A percentile compares a stretch with the other conserved stretches of the same genome.
These are phyloP conservation scores for Solanum paucissectum DNA, from an alignment of 257 asterid species.

Conservation along the genomic window DNA sequence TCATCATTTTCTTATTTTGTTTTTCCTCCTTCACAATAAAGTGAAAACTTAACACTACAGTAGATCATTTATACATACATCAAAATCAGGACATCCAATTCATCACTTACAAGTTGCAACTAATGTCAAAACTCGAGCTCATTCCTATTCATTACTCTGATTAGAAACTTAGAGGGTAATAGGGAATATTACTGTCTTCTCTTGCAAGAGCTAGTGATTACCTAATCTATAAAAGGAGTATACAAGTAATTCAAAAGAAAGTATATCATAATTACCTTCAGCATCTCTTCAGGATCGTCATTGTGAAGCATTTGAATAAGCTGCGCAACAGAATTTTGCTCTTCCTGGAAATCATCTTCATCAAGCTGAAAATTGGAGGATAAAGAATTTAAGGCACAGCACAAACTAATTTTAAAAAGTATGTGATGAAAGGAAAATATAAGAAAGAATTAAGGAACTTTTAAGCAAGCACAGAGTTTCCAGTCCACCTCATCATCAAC, in stretches of 20 bases:
- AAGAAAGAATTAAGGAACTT: neutral
- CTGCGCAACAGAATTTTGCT: slow-evolving; percentile 83
- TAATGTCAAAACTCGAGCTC: neutral
- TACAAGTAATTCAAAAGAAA: neutral
- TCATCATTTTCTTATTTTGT: neutral
- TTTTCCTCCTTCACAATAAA: neutral
- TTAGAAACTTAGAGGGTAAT: neutral
- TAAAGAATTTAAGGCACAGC: neutral
- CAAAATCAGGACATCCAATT: neutral
- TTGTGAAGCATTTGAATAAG: slow-evolving; percentile 83
- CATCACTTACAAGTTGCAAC: neutral
- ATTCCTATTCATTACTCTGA: neutral
- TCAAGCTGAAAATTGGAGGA: slow-evolving; percentile 51
- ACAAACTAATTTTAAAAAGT: neutral
- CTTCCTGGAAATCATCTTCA: slow-evolving; percentile 92
- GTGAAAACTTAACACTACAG: neutral
- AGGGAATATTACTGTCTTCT: neutral
- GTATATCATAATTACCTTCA: slow-evolving; percentile 44
- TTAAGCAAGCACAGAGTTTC: neutral
- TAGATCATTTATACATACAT: neutral
- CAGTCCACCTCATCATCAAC: slow-evolving; percentile 62
- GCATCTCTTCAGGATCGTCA: slow-evolving; percentile 90
- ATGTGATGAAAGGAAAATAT: neutral
- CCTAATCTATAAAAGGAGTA: neutral
- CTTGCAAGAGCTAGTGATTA: neutral